Base-by-base conservation (phyloP, 257 asterid genomes). In the Ocimum tenuiflorum region DNA sequence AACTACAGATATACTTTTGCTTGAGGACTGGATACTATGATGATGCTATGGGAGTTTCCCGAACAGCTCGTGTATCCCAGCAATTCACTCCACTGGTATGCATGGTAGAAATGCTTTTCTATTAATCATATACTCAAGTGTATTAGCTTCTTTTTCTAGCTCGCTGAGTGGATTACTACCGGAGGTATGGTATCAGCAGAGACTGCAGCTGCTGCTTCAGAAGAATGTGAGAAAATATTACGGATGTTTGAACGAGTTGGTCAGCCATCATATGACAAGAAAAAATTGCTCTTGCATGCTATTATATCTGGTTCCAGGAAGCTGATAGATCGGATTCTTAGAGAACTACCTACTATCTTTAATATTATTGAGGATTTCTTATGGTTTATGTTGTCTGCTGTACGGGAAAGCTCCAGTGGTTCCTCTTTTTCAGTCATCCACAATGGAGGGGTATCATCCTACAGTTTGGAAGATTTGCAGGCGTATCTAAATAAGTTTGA, bases 21-120 rank as follows among this genome's bases (percentile, higher is more conserved):
- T 79, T 94, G 94, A 86, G 99, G 78, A 90, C 95, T 75, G 99
- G 99, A 65, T 94, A 94, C 78, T 85, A 86, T 63, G 88, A 85
- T 23, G 96, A 94, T 78, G 99, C 99, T 56, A 83, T 82, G 79
- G 96, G 82, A 73, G 91, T 94, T 77, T 85, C 99, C 51, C 88
- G 63, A 55, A 72, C 88, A 61, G 90, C 95, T 64, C 95, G 96
- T 59, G 82, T 68, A 64, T 88, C 99, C 22, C 96, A 79, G 77
- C 97, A 88, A 65, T 90, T 88, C 76, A 79, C 92, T 77, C 81
- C 95, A 72, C 80, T 86, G 95, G 97, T 94, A 90, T 63, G 79
- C 56, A 13, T 43, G 36, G 64, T 54, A 15, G 23, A 61, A 22
- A 57, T 60, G 60, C 58, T 53, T 45, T 24, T 56, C 60, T 63